Conservation (phyloP, 768 basidiomycete genomes). For the Lactarius deliciosus region DNA sequence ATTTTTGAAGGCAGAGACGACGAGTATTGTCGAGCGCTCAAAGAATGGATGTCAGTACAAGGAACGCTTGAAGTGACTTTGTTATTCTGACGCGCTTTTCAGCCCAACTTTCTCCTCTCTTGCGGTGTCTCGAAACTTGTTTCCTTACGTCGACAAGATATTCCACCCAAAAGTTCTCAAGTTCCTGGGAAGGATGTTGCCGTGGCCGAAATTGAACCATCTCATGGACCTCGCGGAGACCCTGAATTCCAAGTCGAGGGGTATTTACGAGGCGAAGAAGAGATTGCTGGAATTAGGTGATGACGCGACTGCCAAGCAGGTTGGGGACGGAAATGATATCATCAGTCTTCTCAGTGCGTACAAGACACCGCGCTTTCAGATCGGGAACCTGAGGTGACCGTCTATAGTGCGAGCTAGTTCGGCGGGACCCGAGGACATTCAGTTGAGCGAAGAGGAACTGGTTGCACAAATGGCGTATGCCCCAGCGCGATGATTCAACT, state of each 20-base stretch:
- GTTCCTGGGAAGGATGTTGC: conserved; percentile 37
- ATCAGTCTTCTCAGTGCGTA: conserved; percentile 47
- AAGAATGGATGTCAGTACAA: conserved; percentile 22
- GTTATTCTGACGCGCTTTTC: background rate
- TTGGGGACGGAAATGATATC: conserved; percentile 45
- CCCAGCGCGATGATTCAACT: background rate
- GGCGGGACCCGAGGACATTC: conserved; percentile 36
- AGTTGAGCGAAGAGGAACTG: conserved; percentile 38
- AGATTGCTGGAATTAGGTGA: conserved; percentile 38
- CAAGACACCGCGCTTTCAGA: background rate
- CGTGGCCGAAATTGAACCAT: conserved; percentile 36
- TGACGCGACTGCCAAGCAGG: conserved; percentile 36
- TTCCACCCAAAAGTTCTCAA: conserved; percentile 34
- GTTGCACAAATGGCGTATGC: conserved; percentile 37
- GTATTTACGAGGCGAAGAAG: conserved; percentile 42
- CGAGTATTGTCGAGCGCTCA: conserved; percentile 15
- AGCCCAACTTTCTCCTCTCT: conserved; percentile 25
- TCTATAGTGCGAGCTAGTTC: conserved; percentile 43
- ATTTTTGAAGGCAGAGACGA: conserved; percentile 2
- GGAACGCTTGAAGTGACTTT: too few species aligned
- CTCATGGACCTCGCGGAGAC: conserved; percentile 39
- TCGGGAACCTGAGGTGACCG: conserved; percentile 1
- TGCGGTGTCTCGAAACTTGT: background rate
- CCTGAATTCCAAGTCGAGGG: conserved; percentile 39
- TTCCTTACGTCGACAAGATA: conserved; percentile 21